phyloP scores from a whole-genome alignment of 2,329 filamentous ascomycete genomes.

The Pestalotiopsis sp. region DNA sequence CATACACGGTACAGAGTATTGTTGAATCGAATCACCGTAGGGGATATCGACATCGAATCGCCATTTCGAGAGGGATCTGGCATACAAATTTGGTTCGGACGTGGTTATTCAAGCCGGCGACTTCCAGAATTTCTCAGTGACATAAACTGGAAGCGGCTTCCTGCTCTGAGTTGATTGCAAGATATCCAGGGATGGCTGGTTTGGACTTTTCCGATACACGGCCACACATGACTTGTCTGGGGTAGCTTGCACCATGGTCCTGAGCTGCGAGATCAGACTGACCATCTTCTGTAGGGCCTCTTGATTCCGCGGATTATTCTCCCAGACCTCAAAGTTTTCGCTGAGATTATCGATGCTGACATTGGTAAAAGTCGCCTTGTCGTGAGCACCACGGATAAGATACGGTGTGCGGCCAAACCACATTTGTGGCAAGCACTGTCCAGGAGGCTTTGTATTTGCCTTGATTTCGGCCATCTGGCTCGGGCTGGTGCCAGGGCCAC shows the following conservation, averaged over 20 bases:
- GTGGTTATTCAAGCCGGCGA: background rate
- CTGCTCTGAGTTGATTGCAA: background rate
- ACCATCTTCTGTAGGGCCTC: constrained; percentile 1
- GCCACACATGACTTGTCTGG: background rate
- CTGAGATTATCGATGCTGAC: background rate
- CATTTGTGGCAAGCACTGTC: background rate
- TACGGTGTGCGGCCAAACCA: background rate
- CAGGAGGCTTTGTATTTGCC: background rate
- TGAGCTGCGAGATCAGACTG: background rate
- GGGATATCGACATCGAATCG: background rate
- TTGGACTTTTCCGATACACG: background rate
- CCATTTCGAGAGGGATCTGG: background rate
- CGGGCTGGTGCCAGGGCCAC: background rate
- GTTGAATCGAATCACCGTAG: background rate
- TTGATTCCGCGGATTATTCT: background rate
- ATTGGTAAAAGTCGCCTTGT: background rate
- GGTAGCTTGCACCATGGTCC: background rate
- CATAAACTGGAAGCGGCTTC: background rate
- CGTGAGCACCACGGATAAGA: background rate
- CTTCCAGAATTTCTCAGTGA: background rate
- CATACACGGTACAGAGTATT: too few relatives aligned
- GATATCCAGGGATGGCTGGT: background rate
- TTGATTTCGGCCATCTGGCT: constrained; percentile 1
- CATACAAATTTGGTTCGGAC: background rate
- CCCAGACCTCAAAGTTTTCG: background rate